Evolutionary conservation across 1,139 yeast species (phyloP), one percentile per base, ranked within the genome.

Genomic region (Meyerozyma sp.): DNA sequence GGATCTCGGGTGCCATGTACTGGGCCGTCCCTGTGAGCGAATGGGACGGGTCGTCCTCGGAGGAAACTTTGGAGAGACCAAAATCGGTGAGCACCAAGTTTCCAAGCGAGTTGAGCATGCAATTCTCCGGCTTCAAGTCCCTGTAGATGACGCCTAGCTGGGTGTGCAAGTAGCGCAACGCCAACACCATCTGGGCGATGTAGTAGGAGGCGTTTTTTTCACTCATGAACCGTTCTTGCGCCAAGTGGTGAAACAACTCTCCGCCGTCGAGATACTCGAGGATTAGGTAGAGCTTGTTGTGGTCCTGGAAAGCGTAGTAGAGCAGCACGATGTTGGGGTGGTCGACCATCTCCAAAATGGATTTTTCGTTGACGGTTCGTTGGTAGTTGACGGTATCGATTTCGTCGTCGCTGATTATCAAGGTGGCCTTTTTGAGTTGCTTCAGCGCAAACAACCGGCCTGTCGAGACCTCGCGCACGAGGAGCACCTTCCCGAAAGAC

Each of bases 1-100:
- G 66, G 28, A 93, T 86, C 61, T 93, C 98, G 1, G 98, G 98
- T 0, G 98, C 98, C 88, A 91, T 90, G 60, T 90, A 91, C 62
- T 90, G 96, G 0, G 96, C 95, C 0, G 97, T 91, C 0, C 98
- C 98, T 28, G 90, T 84, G 58, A 91, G 79, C 2, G 96, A 83
- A 54, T 79, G 85, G 43, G 74, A 68, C 46, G 58, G 53, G 47
- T 66, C 67, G 20, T 61, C 65, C 37, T 69, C 73, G 28, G 71
- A 66, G 2, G 85, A 77, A 18, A 83, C 90, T 58, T 91, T 91
- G 40, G 95, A 86, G 32, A 91, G 71, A 0, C 98, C 98, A 65
- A 91, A 91, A 63, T 91, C 98, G 0, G 98, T 91, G 50, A 91
- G 68, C 1, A 90, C 89, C 48, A 91, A 68, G 59, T 87, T 88